These are phyloP conservation scores for Isoetes engelmannii DNA, from an alignment of 83 land plant species.

Conservation along the genomic window DNA sequence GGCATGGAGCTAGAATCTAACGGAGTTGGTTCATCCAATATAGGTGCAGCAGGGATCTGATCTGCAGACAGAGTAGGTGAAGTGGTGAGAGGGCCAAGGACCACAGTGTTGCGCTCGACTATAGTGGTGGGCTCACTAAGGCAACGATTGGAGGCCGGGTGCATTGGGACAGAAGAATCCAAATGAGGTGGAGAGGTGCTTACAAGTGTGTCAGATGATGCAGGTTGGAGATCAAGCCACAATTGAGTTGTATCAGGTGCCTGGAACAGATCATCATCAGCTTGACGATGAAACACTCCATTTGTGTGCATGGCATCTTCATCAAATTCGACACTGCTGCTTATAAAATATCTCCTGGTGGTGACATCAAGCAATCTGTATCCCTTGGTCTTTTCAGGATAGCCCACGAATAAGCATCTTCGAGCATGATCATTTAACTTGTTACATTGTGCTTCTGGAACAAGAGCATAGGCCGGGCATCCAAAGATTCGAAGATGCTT, in stretches of 20 bases:
- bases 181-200: too few species aligned
- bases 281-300: background rate
- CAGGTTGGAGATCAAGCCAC: background rate
- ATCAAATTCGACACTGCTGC: background rate
- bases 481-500: background rate
- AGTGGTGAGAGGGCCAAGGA: too few species aligned
- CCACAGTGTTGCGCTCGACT: too few species aligned
- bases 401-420: background rate
- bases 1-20: too few species aligned
- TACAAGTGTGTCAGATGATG: too few species aligned
- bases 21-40: too few species aligned
- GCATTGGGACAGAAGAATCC: too few species aligned
- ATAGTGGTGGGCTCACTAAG: too few species aligned
- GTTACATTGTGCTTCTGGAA: background rate
- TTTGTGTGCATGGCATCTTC: background rate
- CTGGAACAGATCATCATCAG: background rate
- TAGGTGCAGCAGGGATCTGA: too few species aligned
- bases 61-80: too few species aligned
- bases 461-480: background rate
- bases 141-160: too few species aligned
- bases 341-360: background rate
- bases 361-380: background rate
- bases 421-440: background rate
- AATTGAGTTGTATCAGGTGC: background rate
- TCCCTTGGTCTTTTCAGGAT: background rate